Conservation (phyloP, 345 rosid species). For the Syzygium aqueum region DNA sequence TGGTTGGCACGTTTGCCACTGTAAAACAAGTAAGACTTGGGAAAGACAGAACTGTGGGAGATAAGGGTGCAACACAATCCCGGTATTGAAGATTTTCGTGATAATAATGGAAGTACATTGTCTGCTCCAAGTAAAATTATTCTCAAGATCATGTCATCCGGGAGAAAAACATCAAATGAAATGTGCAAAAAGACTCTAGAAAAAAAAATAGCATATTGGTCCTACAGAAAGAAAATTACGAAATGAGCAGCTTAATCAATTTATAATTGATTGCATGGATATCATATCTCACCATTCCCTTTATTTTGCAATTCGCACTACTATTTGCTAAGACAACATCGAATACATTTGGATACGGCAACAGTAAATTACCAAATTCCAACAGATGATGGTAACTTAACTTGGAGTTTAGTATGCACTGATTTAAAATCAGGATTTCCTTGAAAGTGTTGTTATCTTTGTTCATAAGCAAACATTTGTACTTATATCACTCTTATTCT, state of each 20-base stretch:
- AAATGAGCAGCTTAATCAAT: background rate
- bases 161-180: background rate
- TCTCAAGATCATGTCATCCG: background rate
- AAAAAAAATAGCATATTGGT: background rate
- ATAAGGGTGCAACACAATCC: background rate
- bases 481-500: background rate
- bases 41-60: background rate
- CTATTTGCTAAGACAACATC: background rate
- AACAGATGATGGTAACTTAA: background rate
- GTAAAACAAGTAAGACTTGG: background rate
- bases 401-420: background rate
- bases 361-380: background rate
- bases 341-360: background rate
- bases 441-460: background rate
- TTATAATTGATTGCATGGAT: background rate
- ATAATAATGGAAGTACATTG: background rate
- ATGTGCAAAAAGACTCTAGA: background rate
- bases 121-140: background rate
- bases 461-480: background rate
- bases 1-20: background rate
- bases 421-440: background rate
- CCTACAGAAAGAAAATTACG: background rate
- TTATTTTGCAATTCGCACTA: background rate
- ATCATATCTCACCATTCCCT: background rate
- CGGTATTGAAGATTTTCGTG: background rate